Percentiles rank a stretch among this genome's conserved stretches.
Evolutionary conservation across 257 asterid genomes (phyloP).

Genomic region (Knoxia roxburghii): DNA sequence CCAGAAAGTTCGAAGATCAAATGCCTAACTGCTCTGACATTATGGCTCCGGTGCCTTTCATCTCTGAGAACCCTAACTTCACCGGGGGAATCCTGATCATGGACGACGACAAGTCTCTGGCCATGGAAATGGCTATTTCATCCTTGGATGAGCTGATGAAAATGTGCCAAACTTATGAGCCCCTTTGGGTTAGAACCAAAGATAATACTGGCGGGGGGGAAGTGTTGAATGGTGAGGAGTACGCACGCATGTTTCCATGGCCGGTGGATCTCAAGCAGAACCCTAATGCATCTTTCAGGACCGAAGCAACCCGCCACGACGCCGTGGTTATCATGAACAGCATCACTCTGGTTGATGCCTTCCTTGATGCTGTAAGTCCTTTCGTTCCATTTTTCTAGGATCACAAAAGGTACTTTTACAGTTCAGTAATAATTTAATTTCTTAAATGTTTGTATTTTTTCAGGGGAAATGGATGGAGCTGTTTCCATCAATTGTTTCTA

Average conservation of each 20-base stretch:
- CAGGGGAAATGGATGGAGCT: constrained; percentile 92
- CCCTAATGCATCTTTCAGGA: constrained; percentile 33
- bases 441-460: background rate
- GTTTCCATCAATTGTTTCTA: constrained; percentile 72
- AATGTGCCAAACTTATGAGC: constrained; percentile 60
- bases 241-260: constrained; percentile 61
- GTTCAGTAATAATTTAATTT: too few species aligned
- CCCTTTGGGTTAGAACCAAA: constrained; percentile 51
- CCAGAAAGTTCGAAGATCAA: constrained; percentile 48
- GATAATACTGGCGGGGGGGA: constrained; percentile 24
- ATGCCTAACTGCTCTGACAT: constrained; percentile 33
- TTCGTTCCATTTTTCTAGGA: too few species aligned
- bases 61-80: constrained; percentile 49
- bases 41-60: constrained; percentile 41
- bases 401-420: too few species aligned
- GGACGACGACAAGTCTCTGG: constrained; percentile 72
- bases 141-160: constrained; percentile 53
- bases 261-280: constrained; percentile 37
- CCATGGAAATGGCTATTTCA: constrained; percentile 65
- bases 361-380: constrained; percentile 67
- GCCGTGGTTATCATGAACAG: constrained; percentile 88
- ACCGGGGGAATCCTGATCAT: constrained; percentile 41
- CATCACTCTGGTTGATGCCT: constrained; percentile 83
- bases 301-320: constrained; percentile 65
- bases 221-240: constrained; percentile 61